phyloP scores from a whole-genome alignment of 78 protist genomes.

The Pirum gemmata region DNA sequence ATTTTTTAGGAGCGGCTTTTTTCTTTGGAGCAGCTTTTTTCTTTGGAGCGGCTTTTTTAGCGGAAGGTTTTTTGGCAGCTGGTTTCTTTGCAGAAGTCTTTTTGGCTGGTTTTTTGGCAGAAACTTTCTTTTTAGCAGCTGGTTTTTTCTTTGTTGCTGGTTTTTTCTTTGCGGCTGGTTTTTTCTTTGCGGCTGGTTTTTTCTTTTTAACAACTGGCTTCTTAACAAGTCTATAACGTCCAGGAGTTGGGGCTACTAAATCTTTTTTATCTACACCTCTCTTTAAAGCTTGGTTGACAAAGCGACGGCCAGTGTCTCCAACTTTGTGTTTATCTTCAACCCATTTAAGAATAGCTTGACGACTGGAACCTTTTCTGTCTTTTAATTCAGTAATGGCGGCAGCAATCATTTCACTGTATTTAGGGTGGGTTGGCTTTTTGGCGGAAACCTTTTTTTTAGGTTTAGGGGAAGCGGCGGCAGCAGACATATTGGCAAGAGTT shows the following conservation, averaged over 20 bases:
- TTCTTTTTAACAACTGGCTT: slow-evolving; percentile 1
- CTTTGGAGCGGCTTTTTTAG: not conserved
- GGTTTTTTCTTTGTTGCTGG: not conserved
- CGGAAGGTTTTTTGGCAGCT: not conserved
- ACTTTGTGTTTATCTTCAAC: slow-evolving; percentile 28
- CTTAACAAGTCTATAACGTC: not conserved
- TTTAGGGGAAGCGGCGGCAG: not conserved
- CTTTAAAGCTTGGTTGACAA: slow-evolving; percentile 29
- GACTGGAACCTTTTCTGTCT: slow-evolving; percentile 38
- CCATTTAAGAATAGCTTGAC: slow-evolving; percentile 35
- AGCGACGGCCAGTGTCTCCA: not conserved
- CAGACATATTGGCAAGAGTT: not conserved
- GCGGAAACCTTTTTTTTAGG: not conserved
- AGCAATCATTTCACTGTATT: slow-evolving; percentile 39
- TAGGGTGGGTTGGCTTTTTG: slow-evolving; percentile 13
- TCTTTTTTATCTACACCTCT: not conserved
- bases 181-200: slow-evolving; percentile 41
- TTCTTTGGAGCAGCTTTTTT: no score
- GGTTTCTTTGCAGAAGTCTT: not conserved
- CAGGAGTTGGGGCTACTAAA: slow-evolving; percentile 14
- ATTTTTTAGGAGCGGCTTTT: no score
- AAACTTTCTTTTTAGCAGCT: not conserved
- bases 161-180: not conserved
- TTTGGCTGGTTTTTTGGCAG: not conserved
- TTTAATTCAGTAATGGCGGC: slow-evolving; percentile 23